Percentiles rank a stretch among this genome's conserved stretches.
These are phyloP conservation scores for Boletus rufocinnamomeus DNA, from an alignment of 768 basidiomycete genomes.

Conservation along the genomic window DNA sequence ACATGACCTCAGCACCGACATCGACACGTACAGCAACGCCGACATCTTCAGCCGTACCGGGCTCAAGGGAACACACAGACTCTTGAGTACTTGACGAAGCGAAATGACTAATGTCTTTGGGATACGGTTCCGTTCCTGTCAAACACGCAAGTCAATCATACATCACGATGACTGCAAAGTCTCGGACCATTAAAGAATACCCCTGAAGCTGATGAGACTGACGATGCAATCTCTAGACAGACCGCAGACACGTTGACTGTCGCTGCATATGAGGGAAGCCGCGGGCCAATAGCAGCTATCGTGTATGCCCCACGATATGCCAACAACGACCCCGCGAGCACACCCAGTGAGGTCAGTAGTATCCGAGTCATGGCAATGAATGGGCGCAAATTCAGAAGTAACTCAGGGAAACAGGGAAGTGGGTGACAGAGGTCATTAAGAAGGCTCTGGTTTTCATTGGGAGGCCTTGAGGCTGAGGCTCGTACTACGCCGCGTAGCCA, in stretches of 20 bases:
- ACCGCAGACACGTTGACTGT: constrained; percentile 12
- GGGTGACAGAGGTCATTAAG: constrained; percentile 6
- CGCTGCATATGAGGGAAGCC: background rate
- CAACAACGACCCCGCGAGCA: constrained; percentile 14
- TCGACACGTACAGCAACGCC: constrained; percentile 43
- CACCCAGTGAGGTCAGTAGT: constrained; percentile 8
- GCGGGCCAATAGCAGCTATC: background rate
- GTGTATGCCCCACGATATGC: too few species aligned
- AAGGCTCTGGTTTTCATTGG: constrained; percentile 11
- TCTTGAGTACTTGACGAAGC: constrained; percentile 47
- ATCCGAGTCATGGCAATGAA: constrained; percentile 3
- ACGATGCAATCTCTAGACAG: constrained; percentile 25
- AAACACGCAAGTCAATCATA: constrained; percentile 11
- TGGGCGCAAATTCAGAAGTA: constrained; percentile 4
- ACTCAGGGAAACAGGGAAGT: constrained; percentile 5
- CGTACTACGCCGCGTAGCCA: background rate
- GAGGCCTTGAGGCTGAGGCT: constrained; percentile 14
- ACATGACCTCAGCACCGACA: background rate
- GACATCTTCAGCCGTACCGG: constrained; percentile 56
- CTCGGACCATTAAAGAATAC: constrained; percentile 27
- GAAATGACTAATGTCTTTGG: constrained; percentile 49
- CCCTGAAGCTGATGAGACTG: constrained; percentile 22
- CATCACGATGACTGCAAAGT: background rate
- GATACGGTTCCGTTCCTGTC: constrained; percentile 35
- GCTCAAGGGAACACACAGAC: constrained; percentile 57